Evolutionary conservation across 345 rosid species (phyloP), one percentile per base, ranked within the genome.

Genomic region (Salix koriyanagi): DNA sequence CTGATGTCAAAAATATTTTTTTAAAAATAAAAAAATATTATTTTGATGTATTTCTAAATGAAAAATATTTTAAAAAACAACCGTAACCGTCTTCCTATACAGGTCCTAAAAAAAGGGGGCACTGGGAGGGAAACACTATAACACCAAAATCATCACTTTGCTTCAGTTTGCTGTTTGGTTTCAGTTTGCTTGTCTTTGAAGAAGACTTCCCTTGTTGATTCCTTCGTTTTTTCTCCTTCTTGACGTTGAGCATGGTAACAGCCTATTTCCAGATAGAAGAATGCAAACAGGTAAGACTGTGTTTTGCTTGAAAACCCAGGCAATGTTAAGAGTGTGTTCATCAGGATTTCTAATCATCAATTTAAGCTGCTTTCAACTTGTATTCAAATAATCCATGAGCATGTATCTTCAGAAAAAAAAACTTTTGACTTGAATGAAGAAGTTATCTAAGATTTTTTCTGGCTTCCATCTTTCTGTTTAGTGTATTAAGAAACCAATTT

Each of bases 201-300:
- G 85, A 78, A 10, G 86, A 56, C 41, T 81, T 84, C 37, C 80
- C 88, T 65, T 80, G 78, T 44, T 81, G 81, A 58, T 79, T 78
- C 79, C 72, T 86, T 67, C 70, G 71, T 77, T 82, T 93, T 77
- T 83, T 89, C 86, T 96, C 97, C 82, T 82, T 92, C 86, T 92
- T 93, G 77, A 83, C 91, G 39, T 90, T 96, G 87, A 89, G 92
- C 91, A 88, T 87, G 30, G 87, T 80, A 74, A 96, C 74, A n/a
- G 98, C 99, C 98, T 93, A 79, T 69, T 73, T n/a, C 62, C 70
- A 61, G 16, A 77, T 15, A 37, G 65, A 70, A 0, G 42, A 16
- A 21, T 39, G 41, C n/a, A 44, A 78, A 65, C 28, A 48, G 42
- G 19, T 39, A 54, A 36, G 25, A 61, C 67, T 64, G 11, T 32